Conservation (phyloP, 148 eudicot species). For the Nepenthes mirabilis region DNA sequence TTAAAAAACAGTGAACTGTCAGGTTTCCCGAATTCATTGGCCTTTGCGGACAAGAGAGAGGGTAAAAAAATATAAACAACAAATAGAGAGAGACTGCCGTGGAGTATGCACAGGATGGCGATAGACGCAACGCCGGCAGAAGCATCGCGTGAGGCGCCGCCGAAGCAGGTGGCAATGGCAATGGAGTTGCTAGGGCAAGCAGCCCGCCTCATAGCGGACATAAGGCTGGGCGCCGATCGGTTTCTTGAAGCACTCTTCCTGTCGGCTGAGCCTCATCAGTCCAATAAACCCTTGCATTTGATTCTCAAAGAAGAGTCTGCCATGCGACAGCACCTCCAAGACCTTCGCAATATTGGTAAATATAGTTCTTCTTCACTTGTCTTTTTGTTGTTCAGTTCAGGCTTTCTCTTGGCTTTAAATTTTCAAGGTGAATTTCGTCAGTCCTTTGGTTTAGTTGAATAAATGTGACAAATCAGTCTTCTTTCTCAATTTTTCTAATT, state of each 20-base stretch:
- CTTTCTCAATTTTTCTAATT: no score
- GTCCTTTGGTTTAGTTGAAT: background rate
- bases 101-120: constrained; percentile 5
- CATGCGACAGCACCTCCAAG: constrained; percentile 54
- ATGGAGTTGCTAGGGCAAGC: constrained; percentile 83
- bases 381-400: background rate
- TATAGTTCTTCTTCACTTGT: background rate
- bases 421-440: background rate
- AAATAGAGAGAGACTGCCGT: no score
- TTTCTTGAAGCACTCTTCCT: constrained; percentile 66
- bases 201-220: constrained; percentile 71
- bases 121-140: constrained; percentile 5
- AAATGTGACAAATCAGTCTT: no score
- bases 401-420: background rate
- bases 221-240: constrained; percentile 85
- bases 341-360: constrained; percentile 66
- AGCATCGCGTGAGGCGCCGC: constrained; percentile 57
- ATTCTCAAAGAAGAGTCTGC: constrained; percentile 49
- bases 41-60: no score
- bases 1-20: no score
- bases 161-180: constrained; percentile 87
- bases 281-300: constrained; percentile 36
- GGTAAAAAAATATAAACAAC: no score
- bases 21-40: no score
- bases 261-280: constrained; percentile 31